Conservation (phyloP, 2,329 filamentous ascomycete species). For the Cadophora sp. region DNA sequence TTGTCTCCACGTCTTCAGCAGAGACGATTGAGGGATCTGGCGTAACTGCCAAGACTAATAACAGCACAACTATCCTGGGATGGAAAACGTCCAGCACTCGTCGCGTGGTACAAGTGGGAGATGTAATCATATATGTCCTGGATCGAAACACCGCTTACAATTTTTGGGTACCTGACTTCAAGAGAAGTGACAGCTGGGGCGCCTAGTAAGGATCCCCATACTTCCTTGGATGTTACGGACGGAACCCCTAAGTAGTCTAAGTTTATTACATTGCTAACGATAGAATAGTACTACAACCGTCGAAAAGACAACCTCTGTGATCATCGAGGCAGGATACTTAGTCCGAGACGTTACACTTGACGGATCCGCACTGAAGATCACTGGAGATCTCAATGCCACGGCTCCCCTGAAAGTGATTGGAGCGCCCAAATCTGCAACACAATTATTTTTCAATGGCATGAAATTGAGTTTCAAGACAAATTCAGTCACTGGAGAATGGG, state of each 20-base stretch:
- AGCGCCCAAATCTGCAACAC: slow-evolving; percentile 52
- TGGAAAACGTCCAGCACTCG: slow-evolving; percentile 59
- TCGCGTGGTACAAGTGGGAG: slow-evolving; percentile 54
- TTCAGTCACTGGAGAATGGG: slow-evolving; percentile 47
- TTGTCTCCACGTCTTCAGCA: slow-evolving; percentile 52
- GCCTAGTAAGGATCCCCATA: slow-evolving; percentile 42
- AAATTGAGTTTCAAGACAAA: slow-evolving; percentile 41
- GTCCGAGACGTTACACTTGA: slow-evolving; percentile 68
- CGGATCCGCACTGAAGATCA: slow-evolving; percentile 62
- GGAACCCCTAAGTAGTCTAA: too few relatives aligned
- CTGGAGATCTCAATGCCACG: slow-evolving; percentile 74
- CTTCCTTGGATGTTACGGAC: too few relatives aligned
- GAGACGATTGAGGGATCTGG: slow-evolving; percentile 49
- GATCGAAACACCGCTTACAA: slow-evolving; percentile 71
- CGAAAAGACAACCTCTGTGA: slow-evolving; percentile 50
- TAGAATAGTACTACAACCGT: slow-evolving; percentile 39
- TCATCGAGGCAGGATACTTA: slow-evolving; percentile 68
- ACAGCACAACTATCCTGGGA: slow-evolving; percentile 52
- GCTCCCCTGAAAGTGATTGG: slow-evolving; percentile 62
- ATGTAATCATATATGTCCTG: slow-evolving; percentile 38
- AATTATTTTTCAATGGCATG: slow-evolving; percentile 44
- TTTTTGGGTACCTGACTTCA: slow-evolving; percentile 54
- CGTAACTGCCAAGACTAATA: slow-evolving; percentile 42
- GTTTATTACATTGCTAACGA: slow-evolving; percentile 18
- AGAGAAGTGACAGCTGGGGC: slow-evolving; percentile 44